Conservation (phyloP, 2,329 filamentous ascomycete genomes). For the Claviceps humidiphila region DNA sequence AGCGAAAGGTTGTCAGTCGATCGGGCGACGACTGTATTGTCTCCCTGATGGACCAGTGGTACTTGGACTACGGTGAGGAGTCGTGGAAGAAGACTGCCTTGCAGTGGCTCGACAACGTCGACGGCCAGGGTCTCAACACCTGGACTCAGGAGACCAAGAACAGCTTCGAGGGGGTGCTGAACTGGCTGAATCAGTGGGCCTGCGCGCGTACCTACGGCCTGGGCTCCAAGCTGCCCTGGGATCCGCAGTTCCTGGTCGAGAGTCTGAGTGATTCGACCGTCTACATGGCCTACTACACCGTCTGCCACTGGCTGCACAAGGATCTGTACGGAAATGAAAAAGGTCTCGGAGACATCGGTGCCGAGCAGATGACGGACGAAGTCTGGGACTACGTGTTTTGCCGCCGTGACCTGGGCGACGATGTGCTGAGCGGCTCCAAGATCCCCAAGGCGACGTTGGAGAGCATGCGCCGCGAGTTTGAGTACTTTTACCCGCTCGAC, state of each 20-base stretch:
- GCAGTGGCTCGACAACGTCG: slow-evolving; percentile 54
- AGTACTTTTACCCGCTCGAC: slow-evolving; percentile 95
- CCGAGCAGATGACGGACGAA: slow-evolving; percentile 85
- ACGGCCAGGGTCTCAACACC: slow-evolving; percentile 59
- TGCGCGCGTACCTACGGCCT: slow-evolving; percentile 85
- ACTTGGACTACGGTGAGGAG: slow-evolving; percentile 88
- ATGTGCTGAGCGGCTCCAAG: slow-evolving; percentile 49
- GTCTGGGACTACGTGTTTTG: slow-evolving; percentile 95
- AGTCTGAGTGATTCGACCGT: slow-evolving; percentile 83
- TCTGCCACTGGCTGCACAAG: slow-evolving; percentile 56
- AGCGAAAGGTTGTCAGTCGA: slow-evolving; percentile 75
- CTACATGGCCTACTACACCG: slow-evolving; percentile 74
- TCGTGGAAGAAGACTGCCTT: slow-evolving; percentile 70
- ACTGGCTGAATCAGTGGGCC: slow-evolving; percentile 94
- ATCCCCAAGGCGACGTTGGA: slow-evolving; percentile 64
- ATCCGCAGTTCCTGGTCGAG: slow-evolving; percentile 80
- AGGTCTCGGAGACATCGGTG: slow-evolving; percentile 54
- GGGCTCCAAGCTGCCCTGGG: slow-evolving; percentile 91
- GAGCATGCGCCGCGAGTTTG: slow-evolving; percentile 78
- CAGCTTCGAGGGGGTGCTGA: slow-evolving; percentile 70
- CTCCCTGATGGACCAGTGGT: slow-evolving; percentile 92
- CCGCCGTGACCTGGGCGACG: slow-evolving; percentile 55
- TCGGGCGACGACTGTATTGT: slow-evolving; percentile 90
- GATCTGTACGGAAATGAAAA: slow-evolving; percentile 72
- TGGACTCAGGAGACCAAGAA: slow-evolving; percentile 68